Base-by-base conservation (phyloP, 2,329 filamentous ascomycete genomes). In the Talaromyces marneffei region DNA sequence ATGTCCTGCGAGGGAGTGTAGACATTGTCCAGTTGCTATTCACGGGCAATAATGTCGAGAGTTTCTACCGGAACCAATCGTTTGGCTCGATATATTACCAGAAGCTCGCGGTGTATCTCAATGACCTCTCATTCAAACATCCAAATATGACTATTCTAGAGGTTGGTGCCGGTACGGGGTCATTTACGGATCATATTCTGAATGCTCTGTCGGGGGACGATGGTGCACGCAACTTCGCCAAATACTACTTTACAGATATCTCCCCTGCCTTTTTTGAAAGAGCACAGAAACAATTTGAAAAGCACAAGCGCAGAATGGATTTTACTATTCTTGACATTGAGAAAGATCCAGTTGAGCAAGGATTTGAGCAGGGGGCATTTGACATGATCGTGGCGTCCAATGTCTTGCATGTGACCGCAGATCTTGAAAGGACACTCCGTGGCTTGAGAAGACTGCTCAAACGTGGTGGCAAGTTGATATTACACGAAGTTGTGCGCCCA, bases 91-190 rank as follows among this genome's bases (percentile, higher is more conserved):
- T 46, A 25, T 46, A 46, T 35, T 37, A 23, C 50, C n/a, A 35
- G 23, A 46, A 46, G 23, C 42, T 46, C 6, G 23, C 42, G 14
- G 14, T 8, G 16, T 46, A 46, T 27, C 42, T 46, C 14, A 46
- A 46, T 12, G 42, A 46, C 1, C 23, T 46, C 7, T 27, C 55
- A 29, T 42, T 33, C 18, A 42, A 48, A 35, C 29, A 62, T 40
- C 55, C 37, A 65, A 2, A 61, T 65, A 48, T 46, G 83, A 83
- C 0, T 72, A 86, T 86, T 83, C 75, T 85, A 68, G 83, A 83
- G 0, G 81, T 85, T 2, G 83, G 63, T 46, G 37, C 33, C 14
- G 55, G 40, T 16, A 57, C 55, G 18, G 37, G 40, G 1, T 40
- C 55, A 42, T 57, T 57, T 29, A 57, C 63, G 31, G 29, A 59